These are phyloP conservation scores for Rutstroemia sp. DNA, from an alignment of 2,329 filamentous ascomycete genomes.

Conservation along the genomic window DNA sequence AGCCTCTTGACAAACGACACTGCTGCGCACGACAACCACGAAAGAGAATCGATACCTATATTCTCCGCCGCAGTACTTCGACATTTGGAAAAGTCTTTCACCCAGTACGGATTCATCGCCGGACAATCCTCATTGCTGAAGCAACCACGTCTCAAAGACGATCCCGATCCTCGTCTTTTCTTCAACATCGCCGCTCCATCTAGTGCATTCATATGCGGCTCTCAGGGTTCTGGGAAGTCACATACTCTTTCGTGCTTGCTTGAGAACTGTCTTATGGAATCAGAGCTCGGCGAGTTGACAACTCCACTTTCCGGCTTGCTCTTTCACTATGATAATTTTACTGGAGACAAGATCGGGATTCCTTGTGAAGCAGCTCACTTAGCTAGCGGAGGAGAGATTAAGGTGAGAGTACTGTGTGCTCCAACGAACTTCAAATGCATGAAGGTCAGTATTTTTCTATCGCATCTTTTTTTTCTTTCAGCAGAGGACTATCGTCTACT, in stretches of 20 bases:
- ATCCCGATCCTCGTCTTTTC: slow-evolving; percentile 30
- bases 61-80: slow-evolving; percentile 18
- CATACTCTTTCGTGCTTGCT: slow-evolving; percentile 52
- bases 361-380: slow-evolving; percentile 50
- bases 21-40: slow-evolving; percentile 1
- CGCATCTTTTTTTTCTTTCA: not conserved
- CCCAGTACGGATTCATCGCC: slow-evolving; percentile 22
- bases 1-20: not conserved
- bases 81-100: slow-evolving; percentile 9
- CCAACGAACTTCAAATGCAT: slow-evolving; percentile 39
- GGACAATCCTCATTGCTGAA: slow-evolving; percentile 11
- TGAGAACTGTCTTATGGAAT: slow-evolving; percentile 36
- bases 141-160: not conserved
- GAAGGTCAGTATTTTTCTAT: slow-evolving; percentile 16
- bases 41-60: slow-evolving; percentile 13
- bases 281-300: slow-evolving; percentile 35
- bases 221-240: slow-evolving; percentile 55
- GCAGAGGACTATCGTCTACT: too few species aligned
- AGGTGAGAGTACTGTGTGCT: slow-evolving; percentile 44
- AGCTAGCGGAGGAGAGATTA: slow-evolving; percentile 36
- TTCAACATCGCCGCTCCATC: slow-evolving; percentile 48
- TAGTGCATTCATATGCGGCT: slow-evolving; percentile 55
- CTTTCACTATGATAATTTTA: slow-evolving; percentile 43
- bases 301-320: slow-evolving; percentile 45
- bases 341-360: slow-evolving; percentile 12